These are phyloP conservation scores for Tuber melanosporum DNA, from an alignment of 495 filamentous ascomycete genomes.

Conservation along the genomic window DNA sequence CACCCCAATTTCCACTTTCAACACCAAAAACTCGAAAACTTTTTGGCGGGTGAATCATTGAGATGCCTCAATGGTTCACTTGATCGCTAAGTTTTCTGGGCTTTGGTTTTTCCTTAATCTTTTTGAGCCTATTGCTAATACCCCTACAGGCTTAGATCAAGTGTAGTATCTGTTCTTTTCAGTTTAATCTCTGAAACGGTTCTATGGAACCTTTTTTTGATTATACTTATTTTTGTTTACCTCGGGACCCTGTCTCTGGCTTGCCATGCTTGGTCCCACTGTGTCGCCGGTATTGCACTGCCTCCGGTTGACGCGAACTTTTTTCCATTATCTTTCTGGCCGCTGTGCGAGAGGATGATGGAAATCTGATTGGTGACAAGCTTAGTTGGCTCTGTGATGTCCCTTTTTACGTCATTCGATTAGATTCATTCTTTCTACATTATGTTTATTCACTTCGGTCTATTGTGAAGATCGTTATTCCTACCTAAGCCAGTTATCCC, in stretches of 20 bases:
- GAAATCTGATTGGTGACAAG: neutral
- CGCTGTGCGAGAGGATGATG: neutral
- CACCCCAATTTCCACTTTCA: constrained; percentile 40
- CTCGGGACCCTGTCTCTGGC: constrained; percentile 3
- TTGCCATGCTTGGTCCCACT: constrained; percentile 56
- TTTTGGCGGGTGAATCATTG: neutral
- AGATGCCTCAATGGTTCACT: neutral
- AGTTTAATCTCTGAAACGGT: constrained; percentile 33
- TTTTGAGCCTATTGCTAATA: constrained; percentile 44
- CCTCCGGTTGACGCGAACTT: constrained; percentile 71
- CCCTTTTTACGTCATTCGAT: neutral
- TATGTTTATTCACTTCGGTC: neutral
- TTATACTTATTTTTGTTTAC: constrained; percentile 12
- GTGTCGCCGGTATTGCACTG: constrained; percentile 90
- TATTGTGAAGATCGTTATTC: no score
- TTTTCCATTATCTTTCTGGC: constrained; percentile 41
- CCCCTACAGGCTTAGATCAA: constrained; percentile 45
- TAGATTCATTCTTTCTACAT: no score
- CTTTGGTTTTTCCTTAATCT: constrained; percentile 39
- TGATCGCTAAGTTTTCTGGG: constrained; percentile 13
- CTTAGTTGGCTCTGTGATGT: neutral
- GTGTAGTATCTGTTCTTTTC: constrained; percentile 37
- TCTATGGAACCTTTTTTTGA: constrained; percentile 25
- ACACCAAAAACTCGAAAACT: constrained; percentile 47
- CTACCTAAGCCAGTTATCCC: no score